Evolutionary conservation across 768 basidiomycete genomes (phyloP).

Genomic region (Lentinula boryana): DNA sequence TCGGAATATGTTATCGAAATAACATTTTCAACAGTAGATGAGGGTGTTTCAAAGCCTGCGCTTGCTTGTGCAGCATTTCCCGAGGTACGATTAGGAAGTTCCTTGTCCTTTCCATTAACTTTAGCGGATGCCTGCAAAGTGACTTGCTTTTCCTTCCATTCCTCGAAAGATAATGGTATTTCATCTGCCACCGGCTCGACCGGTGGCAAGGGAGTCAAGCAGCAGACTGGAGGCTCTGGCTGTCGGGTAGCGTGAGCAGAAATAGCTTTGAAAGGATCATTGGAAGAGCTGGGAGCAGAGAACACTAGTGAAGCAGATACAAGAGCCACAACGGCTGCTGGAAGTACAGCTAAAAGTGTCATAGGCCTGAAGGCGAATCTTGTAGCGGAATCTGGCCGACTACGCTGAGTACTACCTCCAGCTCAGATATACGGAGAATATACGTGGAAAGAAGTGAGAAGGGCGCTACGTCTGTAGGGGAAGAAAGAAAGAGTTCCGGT

Average conservation of each 20-base stretch:
- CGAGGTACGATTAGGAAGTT: conserved; percentile 14
- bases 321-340: conserved; percentile 1
- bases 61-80: not conserved
- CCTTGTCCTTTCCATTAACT: conserved; percentile 14
- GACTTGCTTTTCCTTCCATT: conserved; percentile 75
- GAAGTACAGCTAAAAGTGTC: not conserved
- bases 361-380: not conserved
- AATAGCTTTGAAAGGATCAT: conserved; percentile 61
- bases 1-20: not conserved
- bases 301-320: not conserved
- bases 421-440: not conserved
- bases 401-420: not conserved
- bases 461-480: not conserved
- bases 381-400: not conserved
- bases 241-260: conserved; percentile 39
- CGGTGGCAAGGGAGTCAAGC: conserved; percentile 49
- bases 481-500: not conserved
- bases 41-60: conserved; percentile 6
- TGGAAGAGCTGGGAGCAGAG: conserved; percentile 25
- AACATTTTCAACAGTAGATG: conserved; percentile 2
- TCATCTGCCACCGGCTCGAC: conserved; percentile 52
- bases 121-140: conserved; percentile 29
- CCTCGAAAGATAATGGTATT: conserved; percentile 75
- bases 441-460: not conserved
- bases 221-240: conserved; percentile 60